Percentiles rank a stretch among this genome's conserved stretches.
phyloP scores from a whole-genome alignment of 2,329 filamentous ascomycete genomes.

The Tolypocladium ovalisporum region DNA sequence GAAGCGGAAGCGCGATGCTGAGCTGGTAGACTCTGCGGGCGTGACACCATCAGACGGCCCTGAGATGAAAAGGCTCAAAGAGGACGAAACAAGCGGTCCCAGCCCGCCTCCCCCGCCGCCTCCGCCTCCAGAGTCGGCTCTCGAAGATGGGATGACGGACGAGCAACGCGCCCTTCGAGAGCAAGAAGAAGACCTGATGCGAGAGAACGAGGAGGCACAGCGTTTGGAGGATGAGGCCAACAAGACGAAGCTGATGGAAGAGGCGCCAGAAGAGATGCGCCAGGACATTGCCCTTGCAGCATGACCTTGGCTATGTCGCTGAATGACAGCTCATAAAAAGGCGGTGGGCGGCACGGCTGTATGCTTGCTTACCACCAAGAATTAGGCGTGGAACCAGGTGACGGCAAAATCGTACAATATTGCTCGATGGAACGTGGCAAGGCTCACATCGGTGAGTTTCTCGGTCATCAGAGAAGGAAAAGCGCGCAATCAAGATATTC shows the following conservation, averaged over 20 bases:
- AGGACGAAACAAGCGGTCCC: slow-evolving; percentile 28
- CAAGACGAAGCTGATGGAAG: slow-evolving; percentile 15
- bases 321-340: neutral
- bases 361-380: neutral
- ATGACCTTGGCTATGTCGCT: neutral
- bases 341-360: neutral
- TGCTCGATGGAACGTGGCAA: neutral
- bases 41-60: slow-evolving; percentile 45
- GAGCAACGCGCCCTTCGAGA: slow-evolving; percentile 34
- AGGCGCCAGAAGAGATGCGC: slow-evolving; percentile 10
- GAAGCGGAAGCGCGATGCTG: slow-evolving; percentile 53
- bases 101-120: slow-evolving; percentile 37
- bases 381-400: neutral
- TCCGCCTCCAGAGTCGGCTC: slow-evolving; percentile 28
- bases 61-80: slow-evolving; percentile 40
- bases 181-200: slow-evolving; percentile 38
- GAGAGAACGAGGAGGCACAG: slow-evolving; percentile 44
- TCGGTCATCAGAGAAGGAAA: neutral
- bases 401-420: neutral
- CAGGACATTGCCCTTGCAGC: slow-evolving; percentile 10
- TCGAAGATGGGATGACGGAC: slow-evolving; percentile 24
- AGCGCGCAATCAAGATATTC: neutral
- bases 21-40: slow-evolving; percentile 26
- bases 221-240: slow-evolving; percentile 37
- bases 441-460: neutral